phyloP scores from a whole-genome alignment of 2,329 filamentous ascomycete species.

The Diaporthe sp. region DNA sequence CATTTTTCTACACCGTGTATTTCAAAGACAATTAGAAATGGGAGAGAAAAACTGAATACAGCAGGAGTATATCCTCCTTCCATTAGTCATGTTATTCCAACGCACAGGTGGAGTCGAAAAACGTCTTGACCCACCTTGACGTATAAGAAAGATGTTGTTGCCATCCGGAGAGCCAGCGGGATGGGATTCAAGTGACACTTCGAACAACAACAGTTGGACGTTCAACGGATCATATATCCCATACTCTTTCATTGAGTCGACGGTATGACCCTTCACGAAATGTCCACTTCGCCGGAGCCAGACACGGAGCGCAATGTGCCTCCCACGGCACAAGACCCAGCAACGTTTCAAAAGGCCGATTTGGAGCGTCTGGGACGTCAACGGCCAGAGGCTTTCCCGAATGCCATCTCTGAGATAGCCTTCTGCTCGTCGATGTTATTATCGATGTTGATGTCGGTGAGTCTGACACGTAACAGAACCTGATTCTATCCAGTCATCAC shows the following conservation, averaged over 20 bases:
- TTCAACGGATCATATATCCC: background rate
- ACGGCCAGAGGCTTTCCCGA: conserved; percentile 65
- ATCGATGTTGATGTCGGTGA: conserved; percentile 67
- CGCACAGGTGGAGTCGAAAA: background rate
- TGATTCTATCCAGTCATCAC: background rate
- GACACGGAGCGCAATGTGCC: background rate
- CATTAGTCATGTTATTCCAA: background rate
- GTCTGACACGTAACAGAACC: conserved; percentile 37
- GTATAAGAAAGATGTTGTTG: conserved; percentile 22
- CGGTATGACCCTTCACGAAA: conserved; percentile 8
- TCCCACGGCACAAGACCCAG: conserved; percentile 37
- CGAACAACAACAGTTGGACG: background rate
- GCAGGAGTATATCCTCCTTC: background rate
- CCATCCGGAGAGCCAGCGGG: background rate
- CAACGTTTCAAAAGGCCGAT: conserved; percentile 43
- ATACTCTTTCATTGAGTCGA: background rate
- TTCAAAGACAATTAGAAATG: conserved; percentile 7
- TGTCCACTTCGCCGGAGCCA: background rate
- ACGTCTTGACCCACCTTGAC: conserved; percentile 1
- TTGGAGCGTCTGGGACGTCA: conserved; percentile 71
- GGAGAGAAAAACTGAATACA: background rate
- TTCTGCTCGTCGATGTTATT: conserved; percentile 71
- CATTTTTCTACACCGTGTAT: conserved; percentile 4
- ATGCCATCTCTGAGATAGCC: conserved; percentile 64
- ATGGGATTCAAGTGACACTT: background rate